These are phyloP conservation scores for Mycena kentingensis DNA, from an alignment of 768 basidiomycete species.

Conservation along the genomic window DNA sequence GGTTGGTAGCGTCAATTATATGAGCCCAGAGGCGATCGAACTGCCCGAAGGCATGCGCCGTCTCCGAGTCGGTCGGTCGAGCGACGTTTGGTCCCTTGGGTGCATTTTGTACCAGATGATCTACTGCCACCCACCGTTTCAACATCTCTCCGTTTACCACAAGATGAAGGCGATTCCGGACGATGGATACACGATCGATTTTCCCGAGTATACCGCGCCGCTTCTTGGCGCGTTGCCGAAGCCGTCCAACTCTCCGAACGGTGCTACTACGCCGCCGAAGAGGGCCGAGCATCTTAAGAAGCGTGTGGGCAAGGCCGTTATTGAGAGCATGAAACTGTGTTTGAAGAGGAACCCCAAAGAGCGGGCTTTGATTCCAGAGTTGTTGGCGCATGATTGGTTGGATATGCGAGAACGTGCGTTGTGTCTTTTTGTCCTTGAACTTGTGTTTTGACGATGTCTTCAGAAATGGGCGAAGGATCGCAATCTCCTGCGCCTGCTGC, in stretches of 20 bases:
- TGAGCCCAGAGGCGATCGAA: constrained; percentile 98
- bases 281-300: constrained; percentile 70
- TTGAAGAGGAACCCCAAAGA: constrained; percentile 78
- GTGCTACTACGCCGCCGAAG: constrained; percentile 46
- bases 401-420: constrained; percentile 59
- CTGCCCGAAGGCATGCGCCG: constrained; percentile 83
- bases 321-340: constrained; percentile 82
- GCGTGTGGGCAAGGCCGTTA: constrained; percentile 73
- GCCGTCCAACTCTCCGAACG: constrained; percentile 29
- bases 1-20: constrained; percentile 98
- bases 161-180: constrained; percentile 97
- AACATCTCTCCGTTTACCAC: constrained; percentile 75
- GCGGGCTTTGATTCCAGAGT: constrained; percentile 82
- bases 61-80: constrained; percentile 92
- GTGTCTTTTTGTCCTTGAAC: constrained; percentile 2
- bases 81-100: constrained; percentile 97
- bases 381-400: constrained; percentile 83
- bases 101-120: constrained; percentile 99
- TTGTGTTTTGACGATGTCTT: background rate
- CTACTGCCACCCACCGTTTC: constrained; percentile 92
- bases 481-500: constrained; percentile 31
- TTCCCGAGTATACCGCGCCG: constrained; percentile 68
- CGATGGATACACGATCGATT: constrained; percentile 73
- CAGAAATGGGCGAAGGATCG: constrained; percentile 25
- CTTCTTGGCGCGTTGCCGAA: constrained; percentile 41